phyloP scores from a whole-genome alignment of 495 filamentous ascomycete genomes.

The Penicillium turbatum region DNA sequence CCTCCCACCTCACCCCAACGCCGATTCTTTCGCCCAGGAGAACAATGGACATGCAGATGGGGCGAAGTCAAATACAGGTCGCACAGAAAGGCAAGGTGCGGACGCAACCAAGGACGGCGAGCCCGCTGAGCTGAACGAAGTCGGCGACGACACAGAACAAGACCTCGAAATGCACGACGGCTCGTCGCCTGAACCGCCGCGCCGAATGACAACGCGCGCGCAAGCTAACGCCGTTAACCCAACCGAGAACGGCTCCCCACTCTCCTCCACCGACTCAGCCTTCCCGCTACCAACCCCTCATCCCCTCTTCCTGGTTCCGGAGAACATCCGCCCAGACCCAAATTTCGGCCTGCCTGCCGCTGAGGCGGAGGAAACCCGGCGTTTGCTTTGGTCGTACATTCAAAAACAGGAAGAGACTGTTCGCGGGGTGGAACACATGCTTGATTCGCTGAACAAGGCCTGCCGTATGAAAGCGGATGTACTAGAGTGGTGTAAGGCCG shows the following conservation, averaged over 20 bases:
- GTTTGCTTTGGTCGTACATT: slow-evolving; percentile 76
- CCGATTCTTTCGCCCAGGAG: slow-evolving; percentile 1
- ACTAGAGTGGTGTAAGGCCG: slow-evolving; percentile 81
- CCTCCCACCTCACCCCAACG: slow-evolving; percentile 33
- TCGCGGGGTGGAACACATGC: slow-evolving; percentile 70
- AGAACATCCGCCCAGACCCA: slow-evolving; percentile 64
- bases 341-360: slow-evolving; percentile 72
- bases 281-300: slow-evolving; percentile 59
- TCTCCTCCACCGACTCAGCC: slow-evolving; percentile 46
- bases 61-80: slow-evolving; percentile 12
- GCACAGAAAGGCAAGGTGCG: slow-evolving; percentile 10
- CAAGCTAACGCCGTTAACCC: slow-evolving; percentile 53
- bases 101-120: slow-evolving; percentile 11
- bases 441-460: slow-evolving; percentile 69
- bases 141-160: slow-evolving; percentile 23
- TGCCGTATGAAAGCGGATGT: slow-evolving; percentile 76
- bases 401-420: slow-evolving; percentile 96
- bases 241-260: slow-evolving; percentile 33
- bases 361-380: slow-evolving; percentile 87
- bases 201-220: slow-evolving; percentile 67
- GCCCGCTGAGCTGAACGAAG: slow-evolving; percentile 8
- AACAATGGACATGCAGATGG: slow-evolving; percentile 1
- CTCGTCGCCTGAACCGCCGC: slow-evolving; percentile 43
- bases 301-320: slow-evolving; percentile 76
- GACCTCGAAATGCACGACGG: slow-evolving; percentile 41